Conservation (phyloP, 2,329 filamentous ascomycete genomes). For the Dactylellina sp. region DNA sequence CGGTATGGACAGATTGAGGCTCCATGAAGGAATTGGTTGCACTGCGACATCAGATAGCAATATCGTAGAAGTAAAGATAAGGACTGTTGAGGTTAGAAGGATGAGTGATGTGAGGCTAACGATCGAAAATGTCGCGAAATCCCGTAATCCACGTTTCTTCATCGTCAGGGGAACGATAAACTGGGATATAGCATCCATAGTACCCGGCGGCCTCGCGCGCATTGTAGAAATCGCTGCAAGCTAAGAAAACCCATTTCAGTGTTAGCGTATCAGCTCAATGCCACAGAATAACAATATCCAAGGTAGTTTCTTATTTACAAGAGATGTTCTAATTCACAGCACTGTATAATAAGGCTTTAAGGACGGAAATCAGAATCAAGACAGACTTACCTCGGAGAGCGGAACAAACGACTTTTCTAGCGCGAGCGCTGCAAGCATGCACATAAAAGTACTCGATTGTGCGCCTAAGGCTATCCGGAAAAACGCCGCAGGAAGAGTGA, state of each 20-base stretch:
- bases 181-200: slow-evolving; percentile 2
- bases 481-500: slow-evolving; percentile 21
- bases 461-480: slow-evolving; percentile 24
- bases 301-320: no score
- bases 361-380: background rate
- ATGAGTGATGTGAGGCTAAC: slow-evolving; percentile 10
- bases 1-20: background rate
- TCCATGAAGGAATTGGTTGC: slow-evolving; percentile 16
- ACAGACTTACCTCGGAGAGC: slow-evolving; percentile 15
- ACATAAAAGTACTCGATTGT: slow-evolving; percentile 15
- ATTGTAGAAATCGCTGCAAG: slow-evolving; percentile 31
- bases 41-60: slow-evolving; percentile 16
- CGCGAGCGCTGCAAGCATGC: slow-evolving; percentile 36
- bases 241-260: background rate
- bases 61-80: slow-evolving; percentile 23
- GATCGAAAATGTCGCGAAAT: slow-evolving; percentile 1
- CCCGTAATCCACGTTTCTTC: background rate
- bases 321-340: no score
- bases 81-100: slow-evolving; percentile 14
- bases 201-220: slow-evolving; percentile 15
- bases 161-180: slow-evolving; percentile 12
- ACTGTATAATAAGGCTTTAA: no score
- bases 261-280: background rate
- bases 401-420: slow-evolving; percentile 29
- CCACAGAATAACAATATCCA: background rate